A percentile compares a stretch with the other conserved stretches of the same genome.
Evolutionary conservation across 75 land plant species (phyloP).

Genomic region (Pinus taeda): DNA sequence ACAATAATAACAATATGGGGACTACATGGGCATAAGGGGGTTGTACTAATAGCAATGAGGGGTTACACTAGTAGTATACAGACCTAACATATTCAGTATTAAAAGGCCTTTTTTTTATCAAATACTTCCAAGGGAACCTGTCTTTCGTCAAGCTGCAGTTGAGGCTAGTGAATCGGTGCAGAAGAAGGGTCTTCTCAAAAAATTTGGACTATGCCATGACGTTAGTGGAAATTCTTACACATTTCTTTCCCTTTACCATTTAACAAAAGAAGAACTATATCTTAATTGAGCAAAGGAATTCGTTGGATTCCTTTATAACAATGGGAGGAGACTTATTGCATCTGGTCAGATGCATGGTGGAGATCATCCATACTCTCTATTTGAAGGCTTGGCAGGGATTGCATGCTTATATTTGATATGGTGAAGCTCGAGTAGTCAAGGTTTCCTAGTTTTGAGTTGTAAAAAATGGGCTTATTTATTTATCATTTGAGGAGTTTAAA

Average conservation of each 20-base stretch:
- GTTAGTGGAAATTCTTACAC: slow-evolving; percentile 71
- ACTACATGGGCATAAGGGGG: too few relatives aligned
- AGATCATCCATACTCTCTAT: slow-evolving; percentile 64
- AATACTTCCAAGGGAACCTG: slow-evolving; percentile 63
- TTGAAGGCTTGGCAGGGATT: slow-evolving; percentile 71
- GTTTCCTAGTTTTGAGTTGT: slow-evolving; percentile 81
- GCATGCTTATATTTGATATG: slow-evolving; percentile 72
- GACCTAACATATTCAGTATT: too few relatives aligned
- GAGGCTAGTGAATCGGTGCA: slow-evolving; percentile 86
- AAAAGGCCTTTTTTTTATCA: slow-evolving; percentile 8
- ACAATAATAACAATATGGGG: too few relatives aligned
- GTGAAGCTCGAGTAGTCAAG: slow-evolving; percentile 37
- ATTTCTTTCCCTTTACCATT: slow-evolving; percentile 61
- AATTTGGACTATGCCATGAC: slow-evolving; percentile 73
- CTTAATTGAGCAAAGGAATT: slow-evolving; percentile 60
- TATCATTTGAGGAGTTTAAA: too few relatives aligned
- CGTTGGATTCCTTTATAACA: slow-evolving; percentile 39
- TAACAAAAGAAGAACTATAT: slow-evolving; percentile 44
- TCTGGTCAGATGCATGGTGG: slow-evolving; percentile 22
- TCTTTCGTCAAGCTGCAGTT: slow-evolving; percentile 66
- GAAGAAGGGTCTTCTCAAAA: slow-evolving; percentile 63
- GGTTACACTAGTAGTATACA: too few relatives aligned
- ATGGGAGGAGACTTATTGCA: slow-evolving; percentile 24
- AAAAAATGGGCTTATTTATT: background rate
- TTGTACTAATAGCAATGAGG: too few relatives aligned